phyloP scores from a whole-genome alignment of 495 filamentous ascomycete species.

The Tuber calosporum region DNA sequence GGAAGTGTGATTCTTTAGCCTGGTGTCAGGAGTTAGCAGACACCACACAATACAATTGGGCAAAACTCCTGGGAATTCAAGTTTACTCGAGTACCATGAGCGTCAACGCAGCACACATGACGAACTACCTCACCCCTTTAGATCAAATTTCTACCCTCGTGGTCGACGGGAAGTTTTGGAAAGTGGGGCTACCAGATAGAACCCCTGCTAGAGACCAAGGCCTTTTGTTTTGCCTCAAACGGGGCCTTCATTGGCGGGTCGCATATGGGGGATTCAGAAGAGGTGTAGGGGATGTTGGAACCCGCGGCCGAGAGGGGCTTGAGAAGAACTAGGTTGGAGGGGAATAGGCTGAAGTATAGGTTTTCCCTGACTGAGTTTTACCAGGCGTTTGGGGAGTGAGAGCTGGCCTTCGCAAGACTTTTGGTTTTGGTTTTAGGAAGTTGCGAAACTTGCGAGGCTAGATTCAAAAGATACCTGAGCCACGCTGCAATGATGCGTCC shows the following conservation, averaged over 20 bases:
- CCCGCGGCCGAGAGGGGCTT: constrained; percentile 56
- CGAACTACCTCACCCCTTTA: constrained; percentile 57
- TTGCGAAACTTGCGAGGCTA: not conserved
- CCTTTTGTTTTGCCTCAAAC: constrained; percentile 56
- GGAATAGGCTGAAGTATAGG: constrained; percentile 59
- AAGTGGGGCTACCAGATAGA: constrained; percentile 65
- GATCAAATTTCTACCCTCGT: constrained; percentile 62
- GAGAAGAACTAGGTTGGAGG: too few relatives aligned
- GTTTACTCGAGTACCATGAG: constrained; percentile 73
- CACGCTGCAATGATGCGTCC: not conserved
- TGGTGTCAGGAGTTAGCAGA: constrained; percentile 60
- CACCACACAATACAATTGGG: constrained; percentile 61
- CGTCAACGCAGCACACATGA: constrained; percentile 64
- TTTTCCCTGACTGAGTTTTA: constrained; percentile 46
- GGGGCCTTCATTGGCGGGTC: constrained; percentile 59
- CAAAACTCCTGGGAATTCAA: constrained; percentile 50
- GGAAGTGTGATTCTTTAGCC: constrained; percentile 57
- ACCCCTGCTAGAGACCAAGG: constrained; percentile 56
- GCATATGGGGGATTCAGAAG: constrained; percentile 63
- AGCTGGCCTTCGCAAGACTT: not conserved
- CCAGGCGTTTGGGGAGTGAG: too few relatives aligned
- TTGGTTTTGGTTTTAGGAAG: not conserved
- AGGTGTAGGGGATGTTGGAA: constrained; percentile 69
- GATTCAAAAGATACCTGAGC: not conserved
- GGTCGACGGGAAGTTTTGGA: constrained; percentile 66